Conservation (phyloP, 1,284 basidiomycete species). For the Ustilago cynodontis region DNA sequence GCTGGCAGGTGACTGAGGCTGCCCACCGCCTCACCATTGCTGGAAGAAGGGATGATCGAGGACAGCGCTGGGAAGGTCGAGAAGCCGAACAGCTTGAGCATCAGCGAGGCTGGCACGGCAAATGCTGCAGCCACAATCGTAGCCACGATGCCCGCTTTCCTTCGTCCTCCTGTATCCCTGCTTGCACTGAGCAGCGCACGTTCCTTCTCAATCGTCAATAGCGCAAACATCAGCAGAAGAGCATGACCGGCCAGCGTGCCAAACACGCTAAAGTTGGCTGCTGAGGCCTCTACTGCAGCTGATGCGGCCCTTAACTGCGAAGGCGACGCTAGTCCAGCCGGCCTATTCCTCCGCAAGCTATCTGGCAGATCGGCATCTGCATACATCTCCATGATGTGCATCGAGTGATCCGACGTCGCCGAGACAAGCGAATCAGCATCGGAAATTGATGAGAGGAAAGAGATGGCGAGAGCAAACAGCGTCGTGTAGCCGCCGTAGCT, state of each 20-base stretch:
- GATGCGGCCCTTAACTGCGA: conserved; percentile 31
- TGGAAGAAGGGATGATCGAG: conserved; percentile 31
- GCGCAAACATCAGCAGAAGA: conserved; percentile 56
- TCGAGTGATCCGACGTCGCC: conserved; percentile 13
- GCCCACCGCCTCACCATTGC: not conserved
- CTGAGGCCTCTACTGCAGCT: conserved; percentile 39
- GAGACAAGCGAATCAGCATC: conserved; percentile 19
- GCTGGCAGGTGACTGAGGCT: conserved; percentile 55
- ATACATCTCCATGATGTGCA: conserved; percentile 40
- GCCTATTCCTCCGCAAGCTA: conserved; percentile 44
- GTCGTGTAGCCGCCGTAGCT: conserved; percentile 61
- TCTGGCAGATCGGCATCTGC: conserved; percentile 52
- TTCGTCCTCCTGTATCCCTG: conserved; percentile 57
- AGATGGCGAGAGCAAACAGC: conserved; percentile 55
- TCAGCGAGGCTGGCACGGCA: conserved; percentile 46
- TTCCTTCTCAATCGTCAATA: conserved; percentile 63
- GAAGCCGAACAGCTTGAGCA: conserved; percentile 51
- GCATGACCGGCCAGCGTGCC: conserved; percentile 55
- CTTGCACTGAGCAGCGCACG: conserved; percentile 52
- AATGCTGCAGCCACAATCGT: conserved; percentile 54
- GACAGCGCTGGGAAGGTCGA: conserved; percentile 42
- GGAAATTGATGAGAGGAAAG: conserved; percentile 51
- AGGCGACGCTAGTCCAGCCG: conserved; percentile 52
- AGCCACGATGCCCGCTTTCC: conserved; percentile 63
- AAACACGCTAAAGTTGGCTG: conserved; percentile 47